Base-by-base conservation (phyloP, 169 alveolate genomes). In the Toxoplasma gondii region DNA sequence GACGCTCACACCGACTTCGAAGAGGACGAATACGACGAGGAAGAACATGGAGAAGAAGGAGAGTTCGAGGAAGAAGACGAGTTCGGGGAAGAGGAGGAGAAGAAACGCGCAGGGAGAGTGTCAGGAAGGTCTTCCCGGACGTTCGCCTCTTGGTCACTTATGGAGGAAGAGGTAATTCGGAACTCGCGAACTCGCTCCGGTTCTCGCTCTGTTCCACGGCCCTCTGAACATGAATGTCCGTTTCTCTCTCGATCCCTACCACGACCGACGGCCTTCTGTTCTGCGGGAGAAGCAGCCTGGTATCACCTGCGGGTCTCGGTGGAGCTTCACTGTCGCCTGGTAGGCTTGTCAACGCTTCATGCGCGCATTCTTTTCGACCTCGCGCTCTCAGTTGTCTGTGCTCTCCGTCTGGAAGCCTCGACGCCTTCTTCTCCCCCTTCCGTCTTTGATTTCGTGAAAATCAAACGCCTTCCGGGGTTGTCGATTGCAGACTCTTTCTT, bases 211-310 rank as follows among this genome's bases (percentile, higher is more conserved):
- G 74, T 31, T 1, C 29, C 34, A 19, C 29, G n/a, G 74, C 10
- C 44, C 29, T 78, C 86, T 78, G 27, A 17, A 41, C 45, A 41
- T 45, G 82, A 4, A 17, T 4, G 34, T 2, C 17, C 82, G 34
- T 17, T 38, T n/a, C 44, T 31, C 49, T 78, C 49, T 16, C 74
- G n/a, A 27, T 16, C 7, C 31, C 7, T 16, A 1, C 84, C 84
- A 1, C 5, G 24, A 31, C 44, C 84, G 45, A 31, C 84, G 0
- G 84, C 43, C 84, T 16, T 43, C 90, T 82, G 90, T 82, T 43
- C 90, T 1, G 58, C 67, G 19, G 90, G 67, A 9, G 90, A 38
- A 16, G 90, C 90, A 39, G 90, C 90, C n/a, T 43, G 90, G 90
- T 24, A 22, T 38, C 90, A 41, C 67, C 67, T 82, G 64, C 53